Conservation (phyloP, 2,329 filamentous ascomycete genomes). For the Albophoma yamanashiensis region DNA sequence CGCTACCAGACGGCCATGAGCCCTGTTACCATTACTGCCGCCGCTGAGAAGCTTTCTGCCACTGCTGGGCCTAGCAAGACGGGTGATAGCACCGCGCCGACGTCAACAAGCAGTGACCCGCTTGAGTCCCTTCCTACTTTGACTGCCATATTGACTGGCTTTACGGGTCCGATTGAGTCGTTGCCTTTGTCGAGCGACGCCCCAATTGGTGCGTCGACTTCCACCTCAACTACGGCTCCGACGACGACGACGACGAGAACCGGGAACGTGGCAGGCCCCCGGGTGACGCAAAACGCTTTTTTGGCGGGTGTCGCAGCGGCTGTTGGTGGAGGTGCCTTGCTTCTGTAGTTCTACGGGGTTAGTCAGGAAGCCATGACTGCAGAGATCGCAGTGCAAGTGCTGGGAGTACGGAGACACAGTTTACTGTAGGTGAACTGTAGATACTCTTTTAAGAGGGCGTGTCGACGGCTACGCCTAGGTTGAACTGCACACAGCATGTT, state of each 20-base stretch:
- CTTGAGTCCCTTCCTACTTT: neutral
- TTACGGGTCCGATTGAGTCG: neutral
- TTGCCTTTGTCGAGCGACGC: neutral
- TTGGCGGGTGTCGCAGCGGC: neutral
- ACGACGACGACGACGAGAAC: neutral
- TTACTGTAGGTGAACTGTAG: no score
- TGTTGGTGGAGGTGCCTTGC: neutral
- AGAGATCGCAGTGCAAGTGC: no score
- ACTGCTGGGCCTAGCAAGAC: neutral
- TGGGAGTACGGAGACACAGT: no score
- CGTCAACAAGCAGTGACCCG: neutral
- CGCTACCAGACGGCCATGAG: neutral
- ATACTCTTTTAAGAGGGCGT: no score
- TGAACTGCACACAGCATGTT: no score
- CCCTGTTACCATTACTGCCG: neutral
- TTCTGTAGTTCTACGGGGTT: no score
- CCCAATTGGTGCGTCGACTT: neutral
- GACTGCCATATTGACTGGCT: neutral
- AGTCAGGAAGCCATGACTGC: no score
- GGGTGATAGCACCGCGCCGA: neutral
- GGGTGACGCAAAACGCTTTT: neutral
- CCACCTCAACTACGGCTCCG: neutral
- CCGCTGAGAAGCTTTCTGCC: neutral
- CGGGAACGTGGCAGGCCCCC: neutral
- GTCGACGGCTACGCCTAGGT: no score